A percentile compares a stretch with the other conserved stretches of the same genome.
Conservation (phyloP, 2,329 filamentous ascomycete species). For the Fusarium sterilihyphosum region DNA sequence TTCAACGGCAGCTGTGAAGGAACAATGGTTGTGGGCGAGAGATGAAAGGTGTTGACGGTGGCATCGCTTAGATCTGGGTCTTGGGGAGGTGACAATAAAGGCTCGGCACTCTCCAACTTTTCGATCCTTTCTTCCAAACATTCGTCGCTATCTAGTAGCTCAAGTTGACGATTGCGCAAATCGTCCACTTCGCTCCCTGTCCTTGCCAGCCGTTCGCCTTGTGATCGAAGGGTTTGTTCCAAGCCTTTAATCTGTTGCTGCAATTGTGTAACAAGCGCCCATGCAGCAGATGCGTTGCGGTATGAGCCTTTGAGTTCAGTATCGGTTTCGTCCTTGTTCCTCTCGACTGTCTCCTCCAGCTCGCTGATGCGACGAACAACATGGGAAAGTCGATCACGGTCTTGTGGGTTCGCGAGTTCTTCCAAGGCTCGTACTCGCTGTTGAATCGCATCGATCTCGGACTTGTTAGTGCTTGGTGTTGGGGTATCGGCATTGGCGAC, state of each 20-base stretch:
- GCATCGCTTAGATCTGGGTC: constrained; percentile 25
- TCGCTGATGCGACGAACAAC: constrained; percentile 58
- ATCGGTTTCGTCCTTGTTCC: constrained; percentile 60
- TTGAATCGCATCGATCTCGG: constrained; percentile 45
- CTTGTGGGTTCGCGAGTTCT: constrained; percentile 48
- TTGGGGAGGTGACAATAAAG: constrained; percentile 37
- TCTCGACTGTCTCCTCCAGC: constrained; percentile 65
- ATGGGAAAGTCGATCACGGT: constrained; percentile 50
- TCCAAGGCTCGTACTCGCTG: constrained; percentile 44
- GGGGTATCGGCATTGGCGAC: constrained; percentile 57
- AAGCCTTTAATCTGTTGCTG: constrained; percentile 50
- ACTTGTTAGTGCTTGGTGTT: constrained; percentile 61
- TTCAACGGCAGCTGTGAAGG: constrained; percentile 8
- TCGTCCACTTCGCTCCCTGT: constrained; percentile 56
- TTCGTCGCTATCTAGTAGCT: constrained; percentile 61
- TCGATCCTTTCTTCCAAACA: constrained; percentile 66
- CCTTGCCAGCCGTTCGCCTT: constrained; percentile 54
- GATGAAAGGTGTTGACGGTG: constrained; percentile 11
- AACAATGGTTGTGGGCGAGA: constrained; percentile 27
- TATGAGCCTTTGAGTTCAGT: constrained; percentile 65
- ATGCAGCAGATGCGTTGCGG: constrained; percentile 63
- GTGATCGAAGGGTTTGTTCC: constrained; percentile 51
- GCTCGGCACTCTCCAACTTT: constrained; percentile 50
- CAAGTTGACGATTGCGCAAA: constrained; percentile 59
- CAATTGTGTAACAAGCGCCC: constrained; percentile 61